phyloP scores from a whole-genome alignment of 2,329 filamentous ascomycete species.

The Fusarium piperis region DNA sequence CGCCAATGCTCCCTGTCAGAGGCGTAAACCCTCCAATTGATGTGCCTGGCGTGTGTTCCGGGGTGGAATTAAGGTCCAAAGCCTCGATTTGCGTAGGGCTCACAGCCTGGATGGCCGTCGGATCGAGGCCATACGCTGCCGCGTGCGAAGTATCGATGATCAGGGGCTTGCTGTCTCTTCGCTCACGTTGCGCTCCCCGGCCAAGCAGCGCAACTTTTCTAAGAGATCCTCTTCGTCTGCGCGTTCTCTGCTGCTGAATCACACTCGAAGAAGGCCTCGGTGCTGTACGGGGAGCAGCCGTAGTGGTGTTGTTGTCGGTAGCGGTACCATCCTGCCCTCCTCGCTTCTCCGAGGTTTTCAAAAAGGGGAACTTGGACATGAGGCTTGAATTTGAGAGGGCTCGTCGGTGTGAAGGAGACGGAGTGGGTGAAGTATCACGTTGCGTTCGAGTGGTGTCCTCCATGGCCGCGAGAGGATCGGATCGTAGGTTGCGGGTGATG shows the following conservation, averaged over 20 bases:
- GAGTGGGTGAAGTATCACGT: conserved; percentile 25
- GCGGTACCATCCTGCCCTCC: conserved; percentile 49
- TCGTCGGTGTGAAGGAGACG: conserved; percentile 47
- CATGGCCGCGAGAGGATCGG: conserved; percentile 18
- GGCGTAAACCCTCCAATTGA: conserved; percentile 58
- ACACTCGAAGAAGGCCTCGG: conserved; percentile 43
- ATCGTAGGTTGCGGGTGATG: neutral
- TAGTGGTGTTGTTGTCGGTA: conserved; percentile 50
- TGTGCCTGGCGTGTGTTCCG: conserved; percentile 55
- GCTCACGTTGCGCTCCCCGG: conserved; percentile 72
- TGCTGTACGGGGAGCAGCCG: conserved; percentile 47
- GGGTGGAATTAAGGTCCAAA: conserved; percentile 58
- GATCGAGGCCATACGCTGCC: conserved; percentile 31
- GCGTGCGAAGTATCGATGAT: conserved; percentile 53
- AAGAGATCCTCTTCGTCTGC: conserved; percentile 83
- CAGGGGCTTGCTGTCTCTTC: conserved; percentile 60
- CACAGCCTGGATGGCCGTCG: conserved; percentile 31
- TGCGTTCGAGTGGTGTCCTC: conserved; percentile 13
- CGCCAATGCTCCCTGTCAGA: conserved; percentile 40
- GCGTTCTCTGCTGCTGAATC: conserved; percentile 59
- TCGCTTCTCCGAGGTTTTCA: conserved; percentile 57
- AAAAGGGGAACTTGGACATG: conserved; percentile 75
- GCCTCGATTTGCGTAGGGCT: conserved; percentile 43
- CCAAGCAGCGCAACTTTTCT: conserved; percentile 87
- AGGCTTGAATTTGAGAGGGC: conserved; percentile 70